phyloP scores from a whole-genome alignment of 371 early-diverging fungal species.

The Lichtheimia hyalospora region DNA sequence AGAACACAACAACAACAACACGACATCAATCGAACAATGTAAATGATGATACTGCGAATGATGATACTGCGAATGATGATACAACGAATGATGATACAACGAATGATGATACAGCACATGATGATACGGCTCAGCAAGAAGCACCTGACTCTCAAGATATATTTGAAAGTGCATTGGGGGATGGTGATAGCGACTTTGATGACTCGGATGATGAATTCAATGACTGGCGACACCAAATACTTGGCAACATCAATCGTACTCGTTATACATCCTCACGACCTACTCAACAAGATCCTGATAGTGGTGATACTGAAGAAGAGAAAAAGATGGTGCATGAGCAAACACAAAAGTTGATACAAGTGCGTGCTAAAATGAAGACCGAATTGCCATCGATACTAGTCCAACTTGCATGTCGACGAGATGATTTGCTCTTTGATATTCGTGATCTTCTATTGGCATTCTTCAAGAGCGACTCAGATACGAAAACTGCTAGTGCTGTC shows the following conservation, averaged over 20 bases:
- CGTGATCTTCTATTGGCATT: constrained; percentile 64
- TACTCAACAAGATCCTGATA: neutral
- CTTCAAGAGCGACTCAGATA: constrained; percentile 44
- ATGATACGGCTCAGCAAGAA: neutral
- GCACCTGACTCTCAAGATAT: neutral
- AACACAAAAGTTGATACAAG: constrained; percentile 36
- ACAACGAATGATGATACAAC: no score
- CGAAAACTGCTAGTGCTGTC: constrained; percentile 39
- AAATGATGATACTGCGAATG: neutral
- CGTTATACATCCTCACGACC: neutral
- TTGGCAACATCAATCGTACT: neutral
- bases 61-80: no score
- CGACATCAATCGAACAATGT: neutral
- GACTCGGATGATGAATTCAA: constrained; percentile 9
- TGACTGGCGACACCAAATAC: neutral
- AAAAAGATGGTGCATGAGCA: constrained; percentile 16
- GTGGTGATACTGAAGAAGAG: neutral
- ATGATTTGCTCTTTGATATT: constrained; percentile 70
- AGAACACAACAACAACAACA: neutral
- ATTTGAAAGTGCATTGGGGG: no score
- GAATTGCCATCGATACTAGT: constrained; percentile 55
- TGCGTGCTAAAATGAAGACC: constrained; percentile 53
- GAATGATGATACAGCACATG: no score
- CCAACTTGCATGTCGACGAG: constrained; percentile 61
- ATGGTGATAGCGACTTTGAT: neutral